Evolutionary conservation across 2,329 filamentous ascomycete species (phyloP), one percentile per base, ranked within the genome.

Genomic region (Xylaria sp.): DNA sequence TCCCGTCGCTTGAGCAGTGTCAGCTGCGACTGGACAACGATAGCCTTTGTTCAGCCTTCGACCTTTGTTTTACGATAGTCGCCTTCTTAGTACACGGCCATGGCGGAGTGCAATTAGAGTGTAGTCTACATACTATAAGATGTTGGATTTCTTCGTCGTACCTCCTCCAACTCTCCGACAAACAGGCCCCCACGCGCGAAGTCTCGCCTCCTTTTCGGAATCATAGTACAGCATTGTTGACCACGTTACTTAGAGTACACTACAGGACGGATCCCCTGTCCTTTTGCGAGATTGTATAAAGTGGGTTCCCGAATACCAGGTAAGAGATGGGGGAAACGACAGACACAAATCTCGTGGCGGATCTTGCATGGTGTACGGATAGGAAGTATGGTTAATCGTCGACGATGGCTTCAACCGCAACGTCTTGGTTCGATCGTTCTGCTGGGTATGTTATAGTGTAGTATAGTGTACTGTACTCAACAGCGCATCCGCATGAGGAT

Each of bases 361-460:
- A 71, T 71, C 69, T 69, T 71, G 69, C 66, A 71, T 70, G 15
- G 56, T 25, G 48, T 32, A 32, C 12, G 25, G 34, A 32, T 23
- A 7, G 41, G 41, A 8, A 18, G 50, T 32, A 56, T 61, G 62
- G 63, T 56, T 50, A 34, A 69, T 63, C 48, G 44, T 28, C 51
- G 41, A 55, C 15, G 50, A 51, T 52, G 62, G 15, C 20, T 51
- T 48, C 10, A 54, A 44, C 41, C 59, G 54, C 9, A 28, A 56
- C 54, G 54, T 60, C 52, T 56, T 63, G 65, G 61, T 54, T 62
- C 60, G 57, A 51, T 63, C 66, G 48, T 66, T 65, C 55, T 37
- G 34, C 34, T 10, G 34, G 34, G 34, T 10, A 4, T 34, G 10
- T 4, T 28, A 6, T 28, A 6, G 34, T 9, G 7, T 37, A 18